Conservation (phyloP, 2,329 filamentous ascomycete genomes). For the Neonectria neomacrospora region DNA sequence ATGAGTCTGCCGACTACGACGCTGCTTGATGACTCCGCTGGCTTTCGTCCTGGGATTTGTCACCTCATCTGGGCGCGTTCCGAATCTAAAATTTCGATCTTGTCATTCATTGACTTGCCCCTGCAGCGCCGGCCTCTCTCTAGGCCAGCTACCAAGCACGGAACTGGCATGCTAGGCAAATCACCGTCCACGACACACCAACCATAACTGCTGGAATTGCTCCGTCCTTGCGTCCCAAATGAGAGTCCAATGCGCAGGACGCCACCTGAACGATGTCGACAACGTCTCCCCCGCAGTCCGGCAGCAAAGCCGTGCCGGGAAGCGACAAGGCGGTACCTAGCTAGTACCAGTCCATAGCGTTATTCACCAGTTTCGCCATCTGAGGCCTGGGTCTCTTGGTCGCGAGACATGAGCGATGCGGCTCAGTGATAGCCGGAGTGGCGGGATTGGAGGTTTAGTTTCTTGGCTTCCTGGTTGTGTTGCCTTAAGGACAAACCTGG, state of each 20-base stretch:
- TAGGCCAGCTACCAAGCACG: constrained; percentile 22
- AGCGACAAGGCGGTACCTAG: constrained; percentile 8
- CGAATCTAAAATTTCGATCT: constrained; percentile 38
- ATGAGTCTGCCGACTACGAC: neutral
- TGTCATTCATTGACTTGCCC: constrained; percentile 22
- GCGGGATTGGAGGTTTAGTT: neutral
- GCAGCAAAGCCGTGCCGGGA: constrained; percentile 20
- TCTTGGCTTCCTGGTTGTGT: neutral
- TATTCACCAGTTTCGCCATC: neutral
- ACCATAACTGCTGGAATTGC: constrained; percentile 26
- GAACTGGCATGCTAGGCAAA: constrained; percentile 11
- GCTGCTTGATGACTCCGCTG: neutral
- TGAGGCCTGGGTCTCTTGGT: neutral
- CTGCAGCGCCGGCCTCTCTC: constrained; percentile 21
- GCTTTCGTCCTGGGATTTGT: constrained; percentile 20
- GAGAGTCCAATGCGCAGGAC: constrained; percentile 24
- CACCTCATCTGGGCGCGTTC: constrained; percentile 37
- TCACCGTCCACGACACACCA: constrained; percentile 10
- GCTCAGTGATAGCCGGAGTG: neutral
- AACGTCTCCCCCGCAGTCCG: constrained; percentile 18
- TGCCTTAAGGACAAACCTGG: neutral
- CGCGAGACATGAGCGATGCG: neutral
- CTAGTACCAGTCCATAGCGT: no score
- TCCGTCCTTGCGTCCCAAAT: constrained; percentile 19
- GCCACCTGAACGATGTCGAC: constrained; percentile 20